Evolutionary conservation across 2,329 filamentous ascomycete species (phyloP), one percentile per base, ranked within the genome.

Genomic region (Fonsecaea pedrosoi): DNA sequence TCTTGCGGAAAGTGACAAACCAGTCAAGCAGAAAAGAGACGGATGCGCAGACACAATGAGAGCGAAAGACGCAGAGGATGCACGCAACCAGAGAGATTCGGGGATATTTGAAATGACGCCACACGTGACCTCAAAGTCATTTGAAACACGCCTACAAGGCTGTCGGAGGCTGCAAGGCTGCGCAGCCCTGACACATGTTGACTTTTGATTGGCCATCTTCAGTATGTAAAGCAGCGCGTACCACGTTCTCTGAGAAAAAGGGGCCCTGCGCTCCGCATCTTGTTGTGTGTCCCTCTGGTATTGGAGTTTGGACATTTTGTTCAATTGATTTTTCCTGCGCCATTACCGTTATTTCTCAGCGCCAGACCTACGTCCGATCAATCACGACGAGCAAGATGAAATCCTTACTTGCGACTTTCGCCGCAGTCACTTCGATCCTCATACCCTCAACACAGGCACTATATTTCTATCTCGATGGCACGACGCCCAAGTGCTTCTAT

Each of bases 381-480:
- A 53, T 40, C 18, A 8, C 4, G 48, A 60, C 13, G 18, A 58
- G 8, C 62, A 37, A 25, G 38, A 73, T 73, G 71, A 66, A 61
- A 50, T 65, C 61, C 38, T 50, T 71, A 12, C 35, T 65, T 18
- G 62, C 66, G 64, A 64, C 62, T 40, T 45, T 69, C 15, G 59
- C 34, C 12, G 45, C 66, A 15, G 67, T 62, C 7, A 34, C 66
- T 15, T 53, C 59, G 25, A 58, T 68, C 40, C 77, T 85, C 68
- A 77, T 86, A 55, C 76, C 85, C 40, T 88, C 89, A 67, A 88
- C 90, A 69, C 90, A 93, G 77, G 93, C 94, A 64, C 87, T 99
- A 66, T 94, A 96, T 88, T 96, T 99, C 85, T 98, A 91, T 84
- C 89, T 98, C 79, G 93, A 98, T 78, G 92, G 91, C 75, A 86